phyloP scores from a whole-genome alignment of 2,329 filamentous ascomycete genomes.

The Fusarium mangiferae region DNA sequence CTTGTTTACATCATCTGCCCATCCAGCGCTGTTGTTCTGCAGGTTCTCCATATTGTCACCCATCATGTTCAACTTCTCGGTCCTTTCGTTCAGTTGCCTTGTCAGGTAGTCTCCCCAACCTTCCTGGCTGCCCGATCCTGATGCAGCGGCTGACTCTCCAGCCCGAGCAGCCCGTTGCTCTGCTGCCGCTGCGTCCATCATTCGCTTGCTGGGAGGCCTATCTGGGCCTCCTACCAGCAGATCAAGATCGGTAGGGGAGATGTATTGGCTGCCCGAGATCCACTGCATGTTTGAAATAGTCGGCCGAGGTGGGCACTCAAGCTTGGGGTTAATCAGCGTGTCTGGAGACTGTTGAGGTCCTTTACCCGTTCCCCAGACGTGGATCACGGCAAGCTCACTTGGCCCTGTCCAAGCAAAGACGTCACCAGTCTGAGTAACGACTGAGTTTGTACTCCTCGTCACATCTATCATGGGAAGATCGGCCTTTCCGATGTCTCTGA shows the following conservation, averaged over 20 bases:
- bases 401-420: constrained; percentile 90
- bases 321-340: constrained; percentile 80
- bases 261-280: constrained; percentile 93
- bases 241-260: constrained; percentile 89
- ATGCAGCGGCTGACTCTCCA: constrained; percentile 45
- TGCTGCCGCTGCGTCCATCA: constrained; percentile 81
- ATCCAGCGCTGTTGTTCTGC: constrained; percentile 82
- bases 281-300: constrained; percentile 97
- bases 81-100: constrained; percentile 87
- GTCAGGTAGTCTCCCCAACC: constrained; percentile 84
- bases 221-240: constrained; percentile 89
- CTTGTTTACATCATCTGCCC: constrained; percentile 89
- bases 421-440: constrained; percentile 81
- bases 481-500: constrained; percentile 83
- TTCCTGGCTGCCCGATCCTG: constrained; percentile 59
- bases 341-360: constrained; percentile 73
- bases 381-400: constrained; percentile 84
- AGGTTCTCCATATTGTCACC: constrained; percentile 87
- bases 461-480: constrained; percentile 78
- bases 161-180: constrained; percentile 72
- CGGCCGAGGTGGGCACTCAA: constrained; percentile 79
- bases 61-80: constrained; percentile 85
- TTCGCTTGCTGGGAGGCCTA: constrained; percentile 87
- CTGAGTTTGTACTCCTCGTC: constrained; percentile 73
- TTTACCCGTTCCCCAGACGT: constrained; percentile 82